Conservation (phyloP, 2,329 filamentous ascomycete species). For the Aspergillus puulaauensis region DNA sequence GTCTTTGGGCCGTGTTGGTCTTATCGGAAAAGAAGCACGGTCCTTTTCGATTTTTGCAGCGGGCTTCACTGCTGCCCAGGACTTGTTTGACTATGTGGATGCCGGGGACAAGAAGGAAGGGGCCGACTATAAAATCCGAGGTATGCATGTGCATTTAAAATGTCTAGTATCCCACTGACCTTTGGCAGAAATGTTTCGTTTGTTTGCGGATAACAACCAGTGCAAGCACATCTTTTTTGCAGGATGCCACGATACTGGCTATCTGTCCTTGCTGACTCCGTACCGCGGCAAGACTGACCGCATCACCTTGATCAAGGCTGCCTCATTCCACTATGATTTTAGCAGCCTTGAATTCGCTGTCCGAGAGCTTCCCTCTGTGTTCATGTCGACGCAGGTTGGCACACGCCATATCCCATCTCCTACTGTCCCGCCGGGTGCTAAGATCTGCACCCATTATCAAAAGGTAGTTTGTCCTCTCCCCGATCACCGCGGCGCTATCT, state of each 20-base stretch:
- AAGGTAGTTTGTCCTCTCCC: constrained; percentile 22
- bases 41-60: constrained; percentile 57
- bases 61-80: constrained; percentile 58
- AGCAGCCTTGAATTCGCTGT: constrained; percentile 51
- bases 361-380: constrained; percentile 54
- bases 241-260: constrained; percentile 61
- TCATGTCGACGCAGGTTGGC: constrained; percentile 45
- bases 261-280: constrained; percentile 57
- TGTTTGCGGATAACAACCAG: constrained; percentile 59
- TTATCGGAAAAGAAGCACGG: constrained; percentile 56
- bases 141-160: constrained; percentile 22
- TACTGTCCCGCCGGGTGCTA: constrained; percentile 9
- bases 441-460: constrained; percentile 34
- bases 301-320: constrained; percentile 57
- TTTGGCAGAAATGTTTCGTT: constrained; percentile 36
- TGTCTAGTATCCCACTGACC: not conserved
- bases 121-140: constrained; percentile 61
- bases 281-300: constrained; percentile 51
- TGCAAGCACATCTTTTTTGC: constrained; percentile 67
- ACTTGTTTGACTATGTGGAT: constrained; percentile 62
- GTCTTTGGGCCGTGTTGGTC: constrained; percentile 48
- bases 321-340: constrained; percentile 55
- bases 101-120: constrained; percentile 61
- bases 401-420: constrained; percentile 5
- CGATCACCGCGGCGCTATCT: no score